Evolutionary conservation across 2,329 filamentous ascomycete genomes (phyloP).

Genomic region (Chaetothyriales sp.): DNA sequence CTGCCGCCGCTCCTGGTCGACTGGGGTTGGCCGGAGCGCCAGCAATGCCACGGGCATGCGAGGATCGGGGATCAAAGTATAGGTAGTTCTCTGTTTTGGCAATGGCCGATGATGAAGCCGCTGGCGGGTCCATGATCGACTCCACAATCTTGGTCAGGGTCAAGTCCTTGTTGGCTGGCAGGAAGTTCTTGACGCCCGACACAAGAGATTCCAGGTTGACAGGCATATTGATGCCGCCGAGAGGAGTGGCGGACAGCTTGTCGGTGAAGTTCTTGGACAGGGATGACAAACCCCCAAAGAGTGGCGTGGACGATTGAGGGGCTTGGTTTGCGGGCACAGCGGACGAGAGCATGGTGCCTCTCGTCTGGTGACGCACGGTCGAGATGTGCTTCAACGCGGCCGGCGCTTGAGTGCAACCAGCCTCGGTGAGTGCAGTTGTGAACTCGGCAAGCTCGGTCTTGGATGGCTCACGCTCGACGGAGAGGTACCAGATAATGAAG

Average conservation of each 20-base stretch:
- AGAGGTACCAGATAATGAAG: constrained; percentile 95
- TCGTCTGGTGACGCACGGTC: constrained; percentile 83
- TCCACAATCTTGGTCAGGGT: constrained; percentile 97
- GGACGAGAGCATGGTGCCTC: constrained; percentile 95
- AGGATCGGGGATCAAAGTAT: constrained; percentile 89
- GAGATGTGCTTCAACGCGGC: constrained; percentile 71
- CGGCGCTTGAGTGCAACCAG: constrained; percentile 52
- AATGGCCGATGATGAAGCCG: constrained; percentile 79
- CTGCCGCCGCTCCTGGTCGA: constrained; percentile 1
- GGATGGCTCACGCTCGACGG: constrained; percentile 75
- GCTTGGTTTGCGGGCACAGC: constrained; percentile 48
- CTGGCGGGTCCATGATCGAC: constrained; percentile 88
- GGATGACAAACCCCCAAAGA: constrained; percentile 86
- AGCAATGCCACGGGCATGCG: constrained; percentile 83
- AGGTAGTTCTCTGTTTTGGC: constrained; percentile 93
- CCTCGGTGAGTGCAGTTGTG: constrained; percentile 62
- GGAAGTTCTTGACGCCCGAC: constrained; percentile 91
- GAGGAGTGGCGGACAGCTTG: constrained; percentile 63
- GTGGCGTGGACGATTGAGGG: constrained; percentile 43
- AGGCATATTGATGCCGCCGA: constrained; percentile 25
- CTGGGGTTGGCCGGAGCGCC: constrained; percentile 51
- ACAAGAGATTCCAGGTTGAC: constrained; percentile 89
- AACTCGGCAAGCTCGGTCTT: constrained; percentile 73
- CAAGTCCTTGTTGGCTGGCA: constrained; percentile 89
- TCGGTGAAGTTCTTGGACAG: constrained; percentile 86